Conservation (phyloP, 2,329 filamentous ascomycete species). For the Orbilia javanica region DNA sequence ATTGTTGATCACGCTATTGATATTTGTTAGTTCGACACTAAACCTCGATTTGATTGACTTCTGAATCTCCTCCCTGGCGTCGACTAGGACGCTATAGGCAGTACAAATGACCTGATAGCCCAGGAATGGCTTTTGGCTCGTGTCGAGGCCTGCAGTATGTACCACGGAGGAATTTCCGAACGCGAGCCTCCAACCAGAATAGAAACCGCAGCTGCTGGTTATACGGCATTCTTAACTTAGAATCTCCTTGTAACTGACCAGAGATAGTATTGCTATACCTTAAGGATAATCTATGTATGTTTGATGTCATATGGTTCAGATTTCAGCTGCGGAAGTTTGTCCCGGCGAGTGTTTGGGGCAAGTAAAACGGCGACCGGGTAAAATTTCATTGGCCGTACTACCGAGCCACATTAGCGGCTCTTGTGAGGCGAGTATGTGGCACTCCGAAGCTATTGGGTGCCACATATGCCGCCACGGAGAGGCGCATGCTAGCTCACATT, state of each 20-base stretch:
- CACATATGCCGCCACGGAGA: conserved; percentile 50
- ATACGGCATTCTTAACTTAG: conserved; percentile 1
- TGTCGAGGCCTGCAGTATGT: conserved; percentile 1
- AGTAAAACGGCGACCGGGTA: conserved; percentile 44
- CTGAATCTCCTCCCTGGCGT: not conserved
- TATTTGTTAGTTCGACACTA: not conserved
- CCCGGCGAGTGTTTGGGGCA: conserved; percentile 17
- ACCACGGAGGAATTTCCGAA: conserved; percentile 47
- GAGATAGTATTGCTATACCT: not conserved
- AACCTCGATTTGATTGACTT: conserved; percentile 10
- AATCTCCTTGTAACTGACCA: not conserved
- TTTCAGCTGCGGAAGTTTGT: conserved; percentile 42
- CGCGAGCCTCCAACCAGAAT: conserved; percentile 23
- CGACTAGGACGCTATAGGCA: conserved; percentile 1
- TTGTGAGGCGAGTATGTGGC: conserved; percentile 29
- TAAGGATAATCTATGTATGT: conserved; percentile 8
- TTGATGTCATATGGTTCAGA: conserved; percentile 48
- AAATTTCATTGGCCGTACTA: conserved; percentile 21
- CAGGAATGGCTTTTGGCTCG: conserved; percentile 18
- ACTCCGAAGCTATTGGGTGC: conserved; percentile 8
- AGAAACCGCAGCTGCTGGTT: conserved; percentile 18
- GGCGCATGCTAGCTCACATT: conserved; percentile 51
- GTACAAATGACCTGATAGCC: not conserved
- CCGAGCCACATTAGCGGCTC: conserved; percentile 29
- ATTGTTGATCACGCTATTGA: conserved; percentile 36